phyloP scores from a whole-genome alignment of 2,329 filamentous ascomycete genomes.

The Xylaria multiplex region DNA sequence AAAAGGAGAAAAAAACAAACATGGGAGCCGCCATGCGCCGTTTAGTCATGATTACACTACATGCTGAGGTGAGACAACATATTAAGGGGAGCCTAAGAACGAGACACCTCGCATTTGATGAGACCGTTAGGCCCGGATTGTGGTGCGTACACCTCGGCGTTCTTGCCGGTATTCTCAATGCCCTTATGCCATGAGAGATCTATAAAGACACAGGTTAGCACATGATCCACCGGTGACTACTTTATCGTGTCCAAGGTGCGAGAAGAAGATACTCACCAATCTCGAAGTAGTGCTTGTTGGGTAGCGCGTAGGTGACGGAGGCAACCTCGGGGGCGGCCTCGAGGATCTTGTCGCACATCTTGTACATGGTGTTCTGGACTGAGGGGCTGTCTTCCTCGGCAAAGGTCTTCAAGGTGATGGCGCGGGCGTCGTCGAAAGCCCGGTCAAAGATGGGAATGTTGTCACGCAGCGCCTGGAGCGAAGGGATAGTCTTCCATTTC shows the following conservation, averaged over 20 bases:
- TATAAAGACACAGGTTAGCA: conserved; percentile 51
- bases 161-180: conserved; percentile 91
- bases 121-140: conserved; percentile 94
- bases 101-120: conserved; percentile 89
- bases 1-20: background rate
- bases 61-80: conserved; percentile 24
- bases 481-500: conserved; percentile 80
- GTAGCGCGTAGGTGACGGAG: conserved; percentile 82
- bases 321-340: conserved; percentile 76
- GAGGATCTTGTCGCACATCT: conserved; percentile 92
- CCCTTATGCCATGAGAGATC: conserved; percentile 98
- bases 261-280: conserved; percentile 69
- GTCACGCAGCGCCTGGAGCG: conserved; percentile 72
- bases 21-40: conserved; percentile 36
- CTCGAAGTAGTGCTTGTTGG: conserved; percentile 99
- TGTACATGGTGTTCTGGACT: conserved; percentile 98
- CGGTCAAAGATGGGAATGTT: conserved; percentile 75
- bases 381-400: conserved; percentile 90
- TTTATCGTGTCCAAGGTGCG: background rate
- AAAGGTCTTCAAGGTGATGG: conserved; percentile 90
- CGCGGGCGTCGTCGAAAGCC: conserved; percentile 80
- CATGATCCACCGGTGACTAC: background rate
- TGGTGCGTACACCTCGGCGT: conserved; percentile 94
- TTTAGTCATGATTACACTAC: conserved; percentile 35
- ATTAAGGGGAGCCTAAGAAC: conserved; percentile 50